Base-by-base conservation (phyloP, 2,329 filamentous ascomycete species). In the Claviceps purpurea region DNA sequence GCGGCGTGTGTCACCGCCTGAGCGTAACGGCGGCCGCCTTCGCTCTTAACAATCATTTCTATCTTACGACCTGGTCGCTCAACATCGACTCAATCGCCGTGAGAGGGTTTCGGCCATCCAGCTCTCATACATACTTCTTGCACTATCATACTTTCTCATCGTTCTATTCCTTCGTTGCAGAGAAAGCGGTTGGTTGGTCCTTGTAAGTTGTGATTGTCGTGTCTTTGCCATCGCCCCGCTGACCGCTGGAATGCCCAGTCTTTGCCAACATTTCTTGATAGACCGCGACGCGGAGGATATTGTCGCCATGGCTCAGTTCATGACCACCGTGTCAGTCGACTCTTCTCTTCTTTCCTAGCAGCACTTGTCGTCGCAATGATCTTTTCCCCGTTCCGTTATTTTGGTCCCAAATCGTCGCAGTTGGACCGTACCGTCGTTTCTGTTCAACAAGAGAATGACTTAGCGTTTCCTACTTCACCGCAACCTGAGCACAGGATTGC, bases 311-410 rank as follows among this genome's bases (percentile, higher is more conserved):
- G 63, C 68, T 49, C 68, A 70, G 57, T 71, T 71, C 61, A 62
- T 71, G 56, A 69, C 67, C 48, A 70, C 69, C 54, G 69, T 71
- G 69, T 71, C 65, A 64, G 69, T 70, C 47, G 45, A 52, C 47
- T 24, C 48, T 40, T 50, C 53, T 53, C 38, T 45, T 24, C 26
- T 16, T 44, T 20, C 45, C 20, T 49, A 52, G 46, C 53, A 56
- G 30, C 55, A 57, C 49, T 53, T 53, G 24, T 34, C 24, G 14
- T 55, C 57, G 49, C 44, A 26, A 61, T 65, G 57, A 51, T 57
- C 8, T 40, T 49, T 43, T 40, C 51, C 30, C 47, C 51, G 13
- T 65, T 65, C 50, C 61, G 60, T 52, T 67, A 66, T 54, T 60
- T 65, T 49, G 66, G 60, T 53, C 63, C 64, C 53, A 62, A 62